Base-by-base conservation (phyloP, 805 yeast genomes). In the Torulaspora maleeae region DNA sequence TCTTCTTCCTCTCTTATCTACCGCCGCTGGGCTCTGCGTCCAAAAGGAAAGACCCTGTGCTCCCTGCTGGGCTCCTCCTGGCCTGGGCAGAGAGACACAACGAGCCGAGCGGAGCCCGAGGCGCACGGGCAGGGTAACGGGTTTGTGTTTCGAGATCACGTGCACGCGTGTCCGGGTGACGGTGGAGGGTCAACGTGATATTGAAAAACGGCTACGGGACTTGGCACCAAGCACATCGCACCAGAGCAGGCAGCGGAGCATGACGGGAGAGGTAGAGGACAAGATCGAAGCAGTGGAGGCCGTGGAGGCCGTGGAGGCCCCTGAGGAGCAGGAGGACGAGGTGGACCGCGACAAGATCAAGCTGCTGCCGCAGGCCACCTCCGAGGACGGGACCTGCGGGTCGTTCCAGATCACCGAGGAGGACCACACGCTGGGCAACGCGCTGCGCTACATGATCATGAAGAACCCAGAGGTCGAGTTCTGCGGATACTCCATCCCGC, bases 401-500 rank as follows among this genome's bases (percentile, higher is more conserved):
- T 87, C 96, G 4, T 93, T 93, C 72, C 95, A 91, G 68, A 83
- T 93, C 50, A 65, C 79, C 27, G 93, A 89, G 55, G 99, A 93
- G 67, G 99, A 93, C 68, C 99, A 93, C 65, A 93, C 99, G 1
- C 70, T 93, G 41, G 99, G 99, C 19, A 93, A 93, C 61, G 85
- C 98, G 5, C 76, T 93, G 43, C 81, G 97, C 64, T 90, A 89
- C 68, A 81, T 91, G 64, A 88, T 93, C 57, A 89, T 93, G 95
- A 90, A 91, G 70, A 93, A 93, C 61, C 96, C 97, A 30, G 95
- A 89, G 54, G 99, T 93, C 20, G 99, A 93, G 63, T 93, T 93
- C 66, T 91, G 98, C 63, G 99, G 99, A 45, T 93, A 93, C 70
- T 88, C 97, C 36, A 93, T 93, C 55, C 99, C 99, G 9, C 99